Evolutionary conservation across 2,329 filamentous ascomycete genomes (phyloP), one percentile per base, ranked within the genome.

Genomic region (Xylariaceae sp.): DNA sequence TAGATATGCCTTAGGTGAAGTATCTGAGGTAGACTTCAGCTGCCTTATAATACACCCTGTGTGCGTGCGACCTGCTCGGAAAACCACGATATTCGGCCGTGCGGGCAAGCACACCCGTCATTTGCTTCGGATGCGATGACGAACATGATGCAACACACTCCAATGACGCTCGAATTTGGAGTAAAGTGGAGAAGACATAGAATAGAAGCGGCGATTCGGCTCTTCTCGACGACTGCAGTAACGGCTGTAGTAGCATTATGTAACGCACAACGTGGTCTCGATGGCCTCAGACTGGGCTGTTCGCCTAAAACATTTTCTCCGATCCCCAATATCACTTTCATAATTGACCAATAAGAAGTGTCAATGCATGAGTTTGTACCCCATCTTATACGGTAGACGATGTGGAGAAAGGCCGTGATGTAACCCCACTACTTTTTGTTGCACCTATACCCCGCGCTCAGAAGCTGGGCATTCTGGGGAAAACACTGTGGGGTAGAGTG

Each of bases 61-160:
- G 15, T 20, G 39, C 20, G 9, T 26, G 32, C 15, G 4, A 16
- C 30, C 37, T 30, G 27, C 46, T n/a, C 30, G 15, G 30, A 33
- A 33, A 16, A 33, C 30, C 15, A 33, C 23, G 11, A n/a, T 15
- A 26, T 6, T 30, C 16, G 30, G 30, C 8, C 2, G 7, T 6
- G 9, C 20, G 15, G 41, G 48, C 13, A 45, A 54, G 27, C 61
- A 44, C 57, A 58, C 57, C 29, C 30, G 43, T 21, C 32, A 13
- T 29, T 10, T 46, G 10, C 50, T 15, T 30, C 16, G 21, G 26
- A n/a, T n/a, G n/a, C n/a, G n/a, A n/a, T 29, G 29, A 30, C 41
- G 10, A 30, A 27, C 37, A 53, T 49, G 39, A 54, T 46, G 49
- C 40, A 43, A 46, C 23, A 16, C n/a, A 35, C 35, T 21, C 26